These are phyloP conservation scores for Nicotiana attenuata DNA, from an alignment of 257 asterid genomes.

Conservation along the genomic window DNA sequence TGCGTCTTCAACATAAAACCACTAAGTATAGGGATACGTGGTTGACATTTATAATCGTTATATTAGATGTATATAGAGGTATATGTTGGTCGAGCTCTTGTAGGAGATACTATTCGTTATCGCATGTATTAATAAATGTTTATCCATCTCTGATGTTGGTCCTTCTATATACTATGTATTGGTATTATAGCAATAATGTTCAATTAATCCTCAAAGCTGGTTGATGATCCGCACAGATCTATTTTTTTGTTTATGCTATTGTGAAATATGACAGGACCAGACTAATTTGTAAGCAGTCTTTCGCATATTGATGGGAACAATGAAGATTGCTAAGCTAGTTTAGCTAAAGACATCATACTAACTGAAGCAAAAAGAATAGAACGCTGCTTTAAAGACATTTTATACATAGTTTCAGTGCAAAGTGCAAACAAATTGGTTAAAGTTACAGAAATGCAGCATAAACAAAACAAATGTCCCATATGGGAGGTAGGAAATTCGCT, in stretches of 20 bases:
- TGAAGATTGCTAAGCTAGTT: background rate
- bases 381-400: background rate
- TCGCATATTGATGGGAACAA: background rate
- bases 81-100: background rate
- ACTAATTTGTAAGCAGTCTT: background rate
- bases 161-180: background rate
- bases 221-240: background rate
- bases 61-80: constrained; percentile 8
- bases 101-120: background rate
- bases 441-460: constrained; percentile 1
- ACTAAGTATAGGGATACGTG: background rate
- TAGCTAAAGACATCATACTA: background rate
- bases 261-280: background rate
- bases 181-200: background rate
- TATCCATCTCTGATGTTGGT: background rate
- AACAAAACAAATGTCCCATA: background rate
- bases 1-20: background rate
- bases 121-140: background rate
- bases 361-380: background rate
- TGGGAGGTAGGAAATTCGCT: background rate
- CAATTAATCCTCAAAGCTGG: background rate
- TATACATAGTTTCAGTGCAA: background rate
- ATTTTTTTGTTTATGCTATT: background rate
- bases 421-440: constrained; percentile 3
- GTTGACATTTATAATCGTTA: background rate